Evolutionary conservation across 495 filamentous ascomycete genomes (phyloP), one percentile per base, ranked within the genome.

Genomic region (Halenospora varia): DNA sequence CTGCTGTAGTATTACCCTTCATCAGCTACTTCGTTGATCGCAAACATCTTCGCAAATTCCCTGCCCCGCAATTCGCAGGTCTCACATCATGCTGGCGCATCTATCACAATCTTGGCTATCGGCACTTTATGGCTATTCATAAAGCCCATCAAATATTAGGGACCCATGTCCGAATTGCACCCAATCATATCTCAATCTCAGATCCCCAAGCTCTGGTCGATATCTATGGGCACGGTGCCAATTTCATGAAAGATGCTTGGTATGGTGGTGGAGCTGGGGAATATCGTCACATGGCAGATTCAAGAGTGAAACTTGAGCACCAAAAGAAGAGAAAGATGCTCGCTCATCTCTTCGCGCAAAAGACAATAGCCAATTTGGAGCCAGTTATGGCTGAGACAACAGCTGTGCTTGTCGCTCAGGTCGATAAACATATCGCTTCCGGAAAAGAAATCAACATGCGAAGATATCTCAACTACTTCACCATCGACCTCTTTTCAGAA

Each of bases 161-260:
- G 61, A 56, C 51, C 11, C 52, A 58, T 40, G 63, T 72, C 26
- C 70, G 71, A 2, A 70, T 73, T 18, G 70, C 64, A 2, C 67
- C 66, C 24, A 66, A 73, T 60, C 63, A 70, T 45, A 53, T 71
- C 39, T 56, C 64, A 0, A 61, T 66, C 35, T 62, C 56, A 4
- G 65, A 70, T 48, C 67, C 67, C 0, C 51, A 57, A 17, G 65
- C 67, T 3, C 55, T 71, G 24, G 66, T 66, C 19, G 61, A 58
- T 13, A 68, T 73, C 6, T 73, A 71, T 44, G 67, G 69, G 55
- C 25, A 73, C 29, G 51, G 51, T 10, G 42, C 57, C 3, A 49
- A 49, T 18, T 48, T 59, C 19, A 2, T 62, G 18, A 62, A 62
- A 54, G 59, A 58, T 35, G 54, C 59, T 25, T 62, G 47, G 47